These are phyloP conservation scores for Hansenula lynferdii DNA, from an alignment of 1,139 yeast species.

Conservation along the genomic window DNA sequence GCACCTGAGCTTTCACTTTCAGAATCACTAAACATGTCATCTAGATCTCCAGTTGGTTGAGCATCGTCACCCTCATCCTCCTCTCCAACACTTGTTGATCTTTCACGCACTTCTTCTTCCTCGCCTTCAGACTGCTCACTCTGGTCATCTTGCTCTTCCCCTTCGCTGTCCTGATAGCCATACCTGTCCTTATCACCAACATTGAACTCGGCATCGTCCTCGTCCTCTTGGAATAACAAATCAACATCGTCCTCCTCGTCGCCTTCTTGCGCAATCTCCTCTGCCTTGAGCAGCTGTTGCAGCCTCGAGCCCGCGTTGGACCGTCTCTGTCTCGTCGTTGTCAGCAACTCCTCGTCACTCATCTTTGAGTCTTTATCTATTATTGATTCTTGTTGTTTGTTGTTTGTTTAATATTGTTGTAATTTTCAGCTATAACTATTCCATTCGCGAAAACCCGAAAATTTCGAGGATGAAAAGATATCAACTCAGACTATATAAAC, in stretches of 20 bases:
- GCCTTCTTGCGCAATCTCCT: conserved; percentile 38
- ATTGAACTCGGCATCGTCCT: conserved; percentile 73
- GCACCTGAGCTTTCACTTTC: conserved; percentile 18
- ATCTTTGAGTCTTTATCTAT: neutral
- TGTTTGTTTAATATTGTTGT: too few relatives aligned
- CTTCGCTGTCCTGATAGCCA: conserved; percentile 44
- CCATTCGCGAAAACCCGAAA: too few relatives aligned
- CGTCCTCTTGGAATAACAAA: conserved; percentile 79
- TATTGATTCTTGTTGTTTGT: neutral
- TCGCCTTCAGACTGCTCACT: too few relatives aligned
- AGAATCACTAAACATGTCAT: conserved; percentile 26
- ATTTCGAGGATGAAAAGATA: too few relatives aligned
- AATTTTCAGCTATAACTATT: too few relatives aligned
- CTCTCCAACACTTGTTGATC: conserved; percentile 24
- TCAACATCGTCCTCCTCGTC: conserved; percentile 69
- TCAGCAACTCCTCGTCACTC: conserved; percentile 39
- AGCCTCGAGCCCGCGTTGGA: conserved; percentile 89
- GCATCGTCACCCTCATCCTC: conserved; percentile 39
- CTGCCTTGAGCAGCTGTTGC: conserved; percentile 68
- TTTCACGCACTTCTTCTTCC: conserved; percentile 39
- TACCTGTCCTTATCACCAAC: conserved; percentile 67
- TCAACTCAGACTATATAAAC: too few relatives aligned
- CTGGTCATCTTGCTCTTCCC: too few relatives aligned
- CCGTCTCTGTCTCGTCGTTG: conserved; percentile 72
- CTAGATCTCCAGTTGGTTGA: conserved; percentile 19